Percentiles rank a stretch among this genome's conserved stretches.
Evolutionary conservation across 2,329 filamentous ascomycete species (phyloP).

Genomic region (Coniochaeta sp.): DNA sequence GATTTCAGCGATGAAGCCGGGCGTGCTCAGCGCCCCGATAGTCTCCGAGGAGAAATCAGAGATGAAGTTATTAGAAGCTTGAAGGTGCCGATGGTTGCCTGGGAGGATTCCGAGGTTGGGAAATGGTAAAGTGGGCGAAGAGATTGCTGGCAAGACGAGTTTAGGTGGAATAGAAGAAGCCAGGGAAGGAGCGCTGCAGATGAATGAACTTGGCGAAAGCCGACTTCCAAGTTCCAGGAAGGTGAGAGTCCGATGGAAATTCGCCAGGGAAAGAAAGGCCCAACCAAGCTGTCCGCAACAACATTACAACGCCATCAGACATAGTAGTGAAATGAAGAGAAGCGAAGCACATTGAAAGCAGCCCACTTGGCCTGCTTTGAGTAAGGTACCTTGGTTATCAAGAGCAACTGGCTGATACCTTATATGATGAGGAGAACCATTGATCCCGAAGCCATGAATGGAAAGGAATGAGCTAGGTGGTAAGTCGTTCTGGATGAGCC

Average conservation of each 20-base stretch:
- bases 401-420: background rate
- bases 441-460: background rate
- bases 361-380: slow-evolving; percentile 1
- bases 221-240: background rate
- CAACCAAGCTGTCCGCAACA: too few species aligned
- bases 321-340: background rate
- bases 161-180: too few species aligned
- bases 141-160: too few species aligned
- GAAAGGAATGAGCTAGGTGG: background rate
- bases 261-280: background rate
- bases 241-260: background rate
- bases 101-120: too few species aligned
- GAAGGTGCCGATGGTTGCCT: too few species aligned
- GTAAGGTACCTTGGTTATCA: background rate
- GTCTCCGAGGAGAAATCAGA: background rate
- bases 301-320: too few species aligned
- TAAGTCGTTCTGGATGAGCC: background rate
- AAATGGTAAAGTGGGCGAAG: too few species aligned
- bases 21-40: background rate
- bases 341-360: background rate
- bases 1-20: background rate
- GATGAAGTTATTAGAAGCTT: too few species aligned
- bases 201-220: background rate
- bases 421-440: background rate
- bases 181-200: background rate